Percentiles rank a stretch among this genome's conserved stretches.
phyloP scores from a whole-genome alignment of 768 basidiomycete species.

The Boletus reticuloceps region DNA sequence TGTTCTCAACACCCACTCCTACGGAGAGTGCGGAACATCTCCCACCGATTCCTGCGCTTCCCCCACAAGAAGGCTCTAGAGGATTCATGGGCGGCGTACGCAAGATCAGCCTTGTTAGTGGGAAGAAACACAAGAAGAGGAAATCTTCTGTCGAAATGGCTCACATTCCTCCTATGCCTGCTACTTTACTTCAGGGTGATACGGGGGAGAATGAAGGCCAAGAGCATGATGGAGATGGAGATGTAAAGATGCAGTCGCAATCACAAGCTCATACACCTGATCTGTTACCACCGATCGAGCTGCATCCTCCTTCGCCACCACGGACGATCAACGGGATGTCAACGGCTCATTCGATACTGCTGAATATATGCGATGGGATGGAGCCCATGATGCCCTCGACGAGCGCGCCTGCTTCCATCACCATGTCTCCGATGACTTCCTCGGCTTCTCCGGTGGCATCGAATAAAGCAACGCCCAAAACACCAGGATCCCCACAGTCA shows the following conservation, averaged over 20 bases:
- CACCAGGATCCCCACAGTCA: conserved; percentile 39
- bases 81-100: conserved; percentile 62
- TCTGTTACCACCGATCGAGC: conserved; percentile 52
- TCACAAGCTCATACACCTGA: conserved; percentile 6
- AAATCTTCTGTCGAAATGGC: conserved; percentile 45
- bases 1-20: conserved; percentile 29
- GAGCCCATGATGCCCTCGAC: conserved; percentile 26
- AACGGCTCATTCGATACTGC: conserved; percentile 13
- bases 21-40: conserved; percentile 31
- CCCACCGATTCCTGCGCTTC: conserved; percentile 21
- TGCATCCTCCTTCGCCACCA: conserved; percentile 54
- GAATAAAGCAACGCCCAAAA: conserved; percentile 17
- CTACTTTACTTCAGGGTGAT: neutral
- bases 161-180: conserved; percentile 4
- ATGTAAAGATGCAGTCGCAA: conserved; percentile 10
- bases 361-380: conserved; percentile 18
- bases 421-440: conserved; percentile 15
- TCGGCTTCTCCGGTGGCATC: conserved; percentile 15
- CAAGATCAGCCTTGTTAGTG: conserved; percentile 55
- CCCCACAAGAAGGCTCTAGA: conserved; percentile 37
- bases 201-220: neutral
- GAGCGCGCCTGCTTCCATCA: conserved; percentile 22
- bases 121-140: conserved; percentile 51
- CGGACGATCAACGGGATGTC: conserved; percentile 20
- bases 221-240: conserved; percentile 10